A percentile compares a stretch with the other conserved stretches of the same genome.
phyloP scores from a whole-genome alignment of 2,329 filamentous ascomycete species.

The Colletotrichum godetiae region DNA sequence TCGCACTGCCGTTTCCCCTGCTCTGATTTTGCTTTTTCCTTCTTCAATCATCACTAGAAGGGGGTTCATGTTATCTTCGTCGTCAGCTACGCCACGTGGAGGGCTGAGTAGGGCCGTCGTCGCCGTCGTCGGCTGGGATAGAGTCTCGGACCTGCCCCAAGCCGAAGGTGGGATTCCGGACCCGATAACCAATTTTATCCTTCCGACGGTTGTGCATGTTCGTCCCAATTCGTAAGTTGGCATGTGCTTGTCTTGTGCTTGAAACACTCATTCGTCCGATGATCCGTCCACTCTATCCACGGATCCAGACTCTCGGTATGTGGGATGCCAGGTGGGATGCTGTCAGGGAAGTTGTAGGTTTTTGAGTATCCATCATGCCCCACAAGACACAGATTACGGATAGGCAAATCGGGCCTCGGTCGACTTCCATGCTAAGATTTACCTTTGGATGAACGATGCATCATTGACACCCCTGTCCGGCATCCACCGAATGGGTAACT shows the following conservation, averaged over 20 bases:
- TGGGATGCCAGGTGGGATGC: background rate
- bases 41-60: too few relatives aligned
- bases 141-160: background rate
- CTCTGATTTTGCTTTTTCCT: too few relatives aligned
- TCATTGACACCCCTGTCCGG: background rate
- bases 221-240: background rate
- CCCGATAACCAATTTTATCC: background rate
- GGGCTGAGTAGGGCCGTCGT: background rate
- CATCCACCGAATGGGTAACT: background rate
- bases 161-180: background rate
- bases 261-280: background rate
- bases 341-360: background rate
- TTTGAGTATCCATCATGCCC: background rate
- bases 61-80: background rate
- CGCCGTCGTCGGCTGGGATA: background rate
- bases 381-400: background rate
- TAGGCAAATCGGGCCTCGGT: background rate
- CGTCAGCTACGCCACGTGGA: background rate
- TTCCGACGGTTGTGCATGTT: background rate
- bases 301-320: background rate
- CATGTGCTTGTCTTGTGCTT: background rate
- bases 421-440: background rate
- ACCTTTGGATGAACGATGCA: conserved; percentile 9
- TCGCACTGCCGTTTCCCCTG: too few relatives aligned
- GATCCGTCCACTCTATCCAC: background rate